A percentile compares a stretch with the other conserved stretches of the same genome.
Conservation (phyloP, 352 stramenopile species). For the Thalassiosira ordinaria region DNA sequence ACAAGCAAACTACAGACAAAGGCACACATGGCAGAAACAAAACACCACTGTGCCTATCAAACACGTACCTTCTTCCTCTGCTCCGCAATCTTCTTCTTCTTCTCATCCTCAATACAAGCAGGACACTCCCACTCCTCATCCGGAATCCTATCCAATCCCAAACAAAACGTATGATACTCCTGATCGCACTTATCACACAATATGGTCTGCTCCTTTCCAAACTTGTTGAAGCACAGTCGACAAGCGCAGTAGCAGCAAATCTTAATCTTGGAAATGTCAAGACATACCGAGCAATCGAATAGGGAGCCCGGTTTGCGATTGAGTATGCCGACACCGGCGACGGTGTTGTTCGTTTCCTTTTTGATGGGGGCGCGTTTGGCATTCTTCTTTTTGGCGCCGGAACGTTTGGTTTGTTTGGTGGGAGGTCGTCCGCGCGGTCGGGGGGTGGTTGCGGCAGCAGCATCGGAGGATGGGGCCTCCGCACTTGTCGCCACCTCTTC, state of each 20-base stretch:
- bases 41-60: too few relatives aligned
- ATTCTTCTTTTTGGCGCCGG: constrained; percentile 16
- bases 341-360: constrained; percentile 30
- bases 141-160: constrained; percentile 65
- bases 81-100: constrained; percentile 44
- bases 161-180: constrained; percentile 82
- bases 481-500: constrained; percentile 4
- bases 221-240: constrained; percentile 80
- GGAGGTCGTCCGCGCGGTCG: constrained; percentile 6
- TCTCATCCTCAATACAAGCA: constrained; percentile 59
- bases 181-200: constrained; percentile 81
- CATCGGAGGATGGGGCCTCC: not conserved
- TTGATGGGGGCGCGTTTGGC: constrained; percentile 25
- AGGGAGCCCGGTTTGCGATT: constrained; percentile 50
- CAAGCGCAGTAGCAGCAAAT: constrained; percentile 82
- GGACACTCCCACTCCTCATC: constrained; percentile 75
- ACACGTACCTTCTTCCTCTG: constrained; percentile 34
- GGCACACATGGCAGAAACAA: too few relatives aligned
- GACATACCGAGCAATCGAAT: constrained; percentile 52
- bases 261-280: constrained; percentile 55
- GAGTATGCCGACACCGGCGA: constrained; percentile 30
- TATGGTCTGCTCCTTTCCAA: constrained; percentile 64
- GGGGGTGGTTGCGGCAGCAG: not conserved
- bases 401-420: constrained; percentile 26
- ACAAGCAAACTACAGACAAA: too few relatives aligned